These are phyloP conservation scores for Fusarium pseudonygamai DNA, from an alignment of 2,329 filamentous ascomycete genomes.

Conservation along the genomic window DNA sequence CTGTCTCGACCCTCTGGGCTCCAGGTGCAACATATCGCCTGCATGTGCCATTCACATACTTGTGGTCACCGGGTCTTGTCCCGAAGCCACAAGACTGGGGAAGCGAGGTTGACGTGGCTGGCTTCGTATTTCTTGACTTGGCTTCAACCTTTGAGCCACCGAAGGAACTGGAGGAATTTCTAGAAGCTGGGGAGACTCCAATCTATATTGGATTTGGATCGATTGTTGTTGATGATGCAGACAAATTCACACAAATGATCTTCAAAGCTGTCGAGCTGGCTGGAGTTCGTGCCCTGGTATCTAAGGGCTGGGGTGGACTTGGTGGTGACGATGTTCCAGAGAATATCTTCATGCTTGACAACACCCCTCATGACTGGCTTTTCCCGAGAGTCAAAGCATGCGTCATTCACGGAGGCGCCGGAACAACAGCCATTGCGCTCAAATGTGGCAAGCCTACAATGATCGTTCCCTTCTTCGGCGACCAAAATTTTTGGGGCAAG, in stretches of 20 bases:
- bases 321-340: constrained; percentile 68
- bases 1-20: constrained; percentile 80
- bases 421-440: constrained; percentile 78
- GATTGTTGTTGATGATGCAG: constrained; percentile 78
- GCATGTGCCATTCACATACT: constrained; percentile 79
- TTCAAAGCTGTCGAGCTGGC: constrained; percentile 73
- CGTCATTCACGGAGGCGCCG: constrained; percentile 81
- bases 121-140: constrained; percentile 80
- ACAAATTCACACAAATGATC: constrained; percentile 75
- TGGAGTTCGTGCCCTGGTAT: constrained; percentile 76
- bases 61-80: constrained; percentile 73
- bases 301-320: constrained; percentile 79
- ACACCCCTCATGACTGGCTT: constrained; percentile 81
- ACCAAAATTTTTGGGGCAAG: constrained; percentile 81
- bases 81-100: constrained; percentile 76
- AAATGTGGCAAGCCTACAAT: constrained; percentile 78
- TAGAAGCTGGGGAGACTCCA: constrained; percentile 65
- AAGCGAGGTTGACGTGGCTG: constrained; percentile 75
- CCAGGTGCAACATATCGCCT: constrained; percentile 77
- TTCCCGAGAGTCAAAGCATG: constrained; percentile 73
- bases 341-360: constrained; percentile 76
- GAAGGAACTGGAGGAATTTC: constrained; percentile 62
- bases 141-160: constrained; percentile 70
- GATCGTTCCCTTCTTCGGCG: constrained; percentile 82
- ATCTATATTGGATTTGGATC: constrained; percentile 82